phyloP scores from a whole-genome alignment of 1,284 basidiomycete genomes.

The Cryptococcus depauperatus region DNA sequence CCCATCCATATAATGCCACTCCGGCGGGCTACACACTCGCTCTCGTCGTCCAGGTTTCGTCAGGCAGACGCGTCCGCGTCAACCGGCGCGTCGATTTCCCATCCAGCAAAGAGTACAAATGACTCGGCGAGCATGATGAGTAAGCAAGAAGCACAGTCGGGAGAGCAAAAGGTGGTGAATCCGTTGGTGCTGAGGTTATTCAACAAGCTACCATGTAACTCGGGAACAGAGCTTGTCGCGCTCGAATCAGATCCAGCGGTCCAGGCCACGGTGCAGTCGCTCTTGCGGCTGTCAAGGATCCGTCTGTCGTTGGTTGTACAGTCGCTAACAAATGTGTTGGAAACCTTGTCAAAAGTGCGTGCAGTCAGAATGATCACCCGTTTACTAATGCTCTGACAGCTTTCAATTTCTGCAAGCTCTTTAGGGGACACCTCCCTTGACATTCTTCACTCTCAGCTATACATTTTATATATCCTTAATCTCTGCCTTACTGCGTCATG shows the following conservation, averaged over 20 bases:
- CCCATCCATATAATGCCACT: neutral
- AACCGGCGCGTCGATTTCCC: no score
- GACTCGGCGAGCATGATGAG: constrained; percentile 8
- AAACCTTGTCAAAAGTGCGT: constrained; percentile 63
- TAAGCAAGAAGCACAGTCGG: constrained; percentile 6
- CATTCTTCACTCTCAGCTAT: constrained; percentile 79
- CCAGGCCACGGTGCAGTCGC: constrained; percentile 62
- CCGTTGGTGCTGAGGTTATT: constrained; percentile 33
- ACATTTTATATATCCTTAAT: constrained; percentile 75
- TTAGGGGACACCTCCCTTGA: constrained; percentile 54
- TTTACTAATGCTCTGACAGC: constrained; percentile 45
- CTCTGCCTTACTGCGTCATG: constrained; percentile 69
- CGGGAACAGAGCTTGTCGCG: constrained; percentile 61
- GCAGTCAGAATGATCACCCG: constrained; percentile 43
- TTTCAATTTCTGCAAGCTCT: constrained; percentile 23
- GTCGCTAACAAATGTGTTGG: constrained; percentile 65
- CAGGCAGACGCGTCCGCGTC: no score
- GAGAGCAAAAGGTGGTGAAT: constrained; percentile 34
- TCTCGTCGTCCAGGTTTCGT: constrained; percentile 1
- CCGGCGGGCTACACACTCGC: constrained; percentile 7
- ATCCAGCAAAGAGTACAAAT: constrained; percentile 1
- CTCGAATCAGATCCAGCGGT: constrained; percentile 67
- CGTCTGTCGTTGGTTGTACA: constrained; percentile 69
- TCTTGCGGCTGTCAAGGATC: constrained; percentile 68
- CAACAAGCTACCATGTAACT: constrained; percentile 72